Evolutionary conservation across 768 basidiomycete genomes (phyloP).

Genomic region (Termitomyces bulborhizus): DNA sequence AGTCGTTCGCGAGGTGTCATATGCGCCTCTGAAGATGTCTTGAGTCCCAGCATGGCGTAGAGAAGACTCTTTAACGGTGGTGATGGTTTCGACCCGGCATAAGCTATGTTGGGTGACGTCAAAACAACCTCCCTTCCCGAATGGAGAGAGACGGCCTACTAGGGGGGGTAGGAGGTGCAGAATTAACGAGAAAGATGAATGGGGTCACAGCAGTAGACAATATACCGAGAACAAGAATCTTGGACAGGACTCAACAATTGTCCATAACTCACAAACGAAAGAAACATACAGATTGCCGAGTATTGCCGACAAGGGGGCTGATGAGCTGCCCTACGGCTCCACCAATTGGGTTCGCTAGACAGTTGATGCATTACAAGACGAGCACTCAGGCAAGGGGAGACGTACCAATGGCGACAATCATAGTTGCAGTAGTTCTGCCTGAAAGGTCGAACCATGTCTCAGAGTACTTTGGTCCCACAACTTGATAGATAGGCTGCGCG

Average conservation of each 20-base stretch:
- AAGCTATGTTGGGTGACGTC: slow-evolving; percentile 37
- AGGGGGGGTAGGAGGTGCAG: slow-evolving; percentile 69
- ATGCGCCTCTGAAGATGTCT: slow-evolving; percentile 33
- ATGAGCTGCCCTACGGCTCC: slow-evolving; percentile 68
- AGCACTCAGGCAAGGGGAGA: background rate
- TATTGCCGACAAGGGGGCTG: slow-evolving; percentile 52
- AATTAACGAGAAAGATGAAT: slow-evolving; percentile 49
- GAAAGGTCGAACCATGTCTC: slow-evolving; percentile 79
- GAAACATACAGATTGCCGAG: slow-evolving; percentile 50
- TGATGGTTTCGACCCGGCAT: slow-evolving; percentile 57
- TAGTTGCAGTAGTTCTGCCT: slow-evolving; percentile 73
- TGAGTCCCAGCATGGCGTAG: slow-evolving; percentile 44
- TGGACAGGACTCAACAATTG: background rate
- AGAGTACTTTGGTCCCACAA: slow-evolving; percentile 75
- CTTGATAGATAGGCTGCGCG: slow-evolving; percentile 69
- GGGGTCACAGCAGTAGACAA: slow-evolving; percentile 60
- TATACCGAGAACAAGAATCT: slow-evolving; percentile 71
- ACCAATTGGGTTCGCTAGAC: slow-evolving; percentile 66
- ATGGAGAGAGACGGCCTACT: slow-evolving; percentile 37
- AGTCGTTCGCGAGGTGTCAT: slow-evolving; percentile 65
- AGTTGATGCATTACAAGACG: background rate
- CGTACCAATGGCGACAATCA: slow-evolving; percentile 46
- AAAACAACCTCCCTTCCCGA: background rate
- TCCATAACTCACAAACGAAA: background rate
- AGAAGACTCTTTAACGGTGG: slow-evolving; percentile 48